Percentiles rank a stretch among this genome's conserved stretches.
phyloP scores from a whole-genome alignment of 208 protist genomes.

The Trypanosomatidae sp. region DNA sequence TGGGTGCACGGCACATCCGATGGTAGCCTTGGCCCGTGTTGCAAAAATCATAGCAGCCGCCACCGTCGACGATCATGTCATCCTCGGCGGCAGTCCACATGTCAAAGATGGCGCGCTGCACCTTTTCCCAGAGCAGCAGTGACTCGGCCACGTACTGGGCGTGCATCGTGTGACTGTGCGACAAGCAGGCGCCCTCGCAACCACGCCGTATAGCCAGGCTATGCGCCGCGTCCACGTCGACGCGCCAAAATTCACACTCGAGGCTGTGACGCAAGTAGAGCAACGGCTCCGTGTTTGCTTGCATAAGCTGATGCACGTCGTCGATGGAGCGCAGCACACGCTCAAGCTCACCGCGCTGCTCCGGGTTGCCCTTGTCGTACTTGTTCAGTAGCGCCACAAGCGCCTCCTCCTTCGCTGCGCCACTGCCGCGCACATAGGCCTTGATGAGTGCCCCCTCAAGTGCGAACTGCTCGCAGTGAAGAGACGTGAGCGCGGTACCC shows the following conservation, averaged over 20 bases:
- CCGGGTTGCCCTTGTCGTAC: constrained; percentile 24
- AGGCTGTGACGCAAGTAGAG: constrained; percentile 32
- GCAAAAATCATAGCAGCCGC: constrained; percentile 45
- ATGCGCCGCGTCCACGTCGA: constrained; percentile 11
- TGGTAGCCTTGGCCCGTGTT: constrained; percentile 95
- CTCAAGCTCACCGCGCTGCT: constrained; percentile 32
- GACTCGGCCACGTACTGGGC: constrained; percentile 94
- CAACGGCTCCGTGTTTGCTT: constrained; percentile 67
- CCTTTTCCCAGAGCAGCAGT: constrained; percentile 90
- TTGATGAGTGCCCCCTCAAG: constrained; percentile 62
- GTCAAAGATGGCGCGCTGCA: constrained; percentile 87
- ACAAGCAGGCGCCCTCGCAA: constrained; percentile 79
- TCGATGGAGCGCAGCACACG: constrained; percentile 90
- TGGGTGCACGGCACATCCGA: constrained; percentile 84
- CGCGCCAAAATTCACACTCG: constrained; percentile 36
- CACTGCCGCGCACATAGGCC: constrained; percentile 17
- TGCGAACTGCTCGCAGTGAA: constrained; percentile 37
- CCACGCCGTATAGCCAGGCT: constrained; percentile 38
- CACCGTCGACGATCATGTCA: constrained; percentile 81
- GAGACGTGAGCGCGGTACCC: constrained; percentile 25
- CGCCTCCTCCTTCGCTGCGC: constrained; percentile 33
- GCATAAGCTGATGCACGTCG: constrained; percentile 88
- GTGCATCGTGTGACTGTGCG: constrained; percentile 90
- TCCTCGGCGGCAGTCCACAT: constrained; percentile 91
- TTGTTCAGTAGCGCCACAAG: constrained; percentile 33